phyloP scores from a whole-genome alignment of 768 basidiomycete genomes.

The Paxillus involutus region DNA sequence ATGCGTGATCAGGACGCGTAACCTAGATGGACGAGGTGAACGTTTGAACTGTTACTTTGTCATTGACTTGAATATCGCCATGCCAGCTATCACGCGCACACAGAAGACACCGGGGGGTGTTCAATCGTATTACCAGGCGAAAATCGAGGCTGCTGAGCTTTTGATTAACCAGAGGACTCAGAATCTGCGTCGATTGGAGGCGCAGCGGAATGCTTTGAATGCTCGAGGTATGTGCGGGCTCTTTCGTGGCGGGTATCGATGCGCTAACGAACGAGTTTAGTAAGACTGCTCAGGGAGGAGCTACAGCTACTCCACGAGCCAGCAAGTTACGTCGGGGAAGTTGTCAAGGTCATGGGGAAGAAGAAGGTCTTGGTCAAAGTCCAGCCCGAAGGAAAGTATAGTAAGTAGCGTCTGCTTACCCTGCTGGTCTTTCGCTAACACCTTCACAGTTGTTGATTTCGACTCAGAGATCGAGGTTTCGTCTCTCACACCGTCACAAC shows the following conservation, averaged over 20 bases:
- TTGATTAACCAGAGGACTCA: slow-evolving; percentile 93
- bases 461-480: slow-evolving; percentile 83
- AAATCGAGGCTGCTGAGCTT: slow-evolving; percentile 91
- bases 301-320: slow-evolving; percentile 92
- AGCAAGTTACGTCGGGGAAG: slow-evolving; percentile 96
- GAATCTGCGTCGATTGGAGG: slow-evolving; percentile 92
- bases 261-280: slow-evolving; percentile 37
- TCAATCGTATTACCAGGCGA: slow-evolving; percentile 92
- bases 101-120: slow-evolving; percentile 59
- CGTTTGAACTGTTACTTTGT: no score
- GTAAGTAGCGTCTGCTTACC: slow-evolving; percentile 47
- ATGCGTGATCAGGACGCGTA: no score
- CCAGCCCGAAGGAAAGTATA: slow-evolving; percentile 98
- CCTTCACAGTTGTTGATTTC: slow-evolving; percentile 80
- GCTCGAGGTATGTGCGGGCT: slow-evolving; percentile 67
- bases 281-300: slow-evolving; percentile 30
- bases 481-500: slow-evolving; percentile 78
- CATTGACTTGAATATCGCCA: slow-evolving; percentile 8
- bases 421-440: background rate
- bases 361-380: slow-evolving; percentile 98
- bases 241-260: no score
- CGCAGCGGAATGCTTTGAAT: slow-evolving; percentile 95
- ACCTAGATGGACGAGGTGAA: no score
- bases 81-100: slow-evolving; percentile 39
- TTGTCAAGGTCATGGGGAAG: slow-evolving; percentile 99